Conservation (phyloP, 305 asterid genomes). For the Fraxinus nigra region DNA sequence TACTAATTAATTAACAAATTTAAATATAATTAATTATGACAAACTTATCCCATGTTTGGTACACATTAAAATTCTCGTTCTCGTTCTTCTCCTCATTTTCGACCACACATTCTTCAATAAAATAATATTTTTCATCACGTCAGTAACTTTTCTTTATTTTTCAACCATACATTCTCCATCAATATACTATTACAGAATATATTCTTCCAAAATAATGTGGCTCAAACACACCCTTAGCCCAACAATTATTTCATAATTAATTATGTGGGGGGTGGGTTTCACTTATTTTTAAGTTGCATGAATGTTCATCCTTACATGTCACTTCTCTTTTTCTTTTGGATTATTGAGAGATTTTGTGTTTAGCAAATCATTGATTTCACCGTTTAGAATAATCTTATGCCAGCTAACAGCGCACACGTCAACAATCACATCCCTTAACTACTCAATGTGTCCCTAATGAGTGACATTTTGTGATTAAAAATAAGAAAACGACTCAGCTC, state of each 20-base stretch:
- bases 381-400: background rate
- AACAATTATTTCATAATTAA: background rate
- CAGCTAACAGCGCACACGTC: background rate
- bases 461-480: background rate
- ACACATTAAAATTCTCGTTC: no score
- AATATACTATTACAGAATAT: no score
- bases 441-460: background rate
- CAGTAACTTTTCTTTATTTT: no score
- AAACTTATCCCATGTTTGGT: background rate
- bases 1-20: background rate
- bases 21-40: background rate
- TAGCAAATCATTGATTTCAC: background rate
- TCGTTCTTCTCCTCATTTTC: no score
- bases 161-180: no score
- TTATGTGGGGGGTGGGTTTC: background rate
- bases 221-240: background rate
- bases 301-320: background rate
- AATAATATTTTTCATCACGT: no score
- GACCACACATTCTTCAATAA: no score
- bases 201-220: no score
- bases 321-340: background rate
- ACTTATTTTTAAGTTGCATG: background rate
- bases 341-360: background rate
- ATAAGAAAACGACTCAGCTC: no score
- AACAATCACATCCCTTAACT: background rate